Evolutionary conservation across 2,329 filamentous ascomycete genomes (phyloP).

Genomic region (Cladorrhinum sp.): DNA sequence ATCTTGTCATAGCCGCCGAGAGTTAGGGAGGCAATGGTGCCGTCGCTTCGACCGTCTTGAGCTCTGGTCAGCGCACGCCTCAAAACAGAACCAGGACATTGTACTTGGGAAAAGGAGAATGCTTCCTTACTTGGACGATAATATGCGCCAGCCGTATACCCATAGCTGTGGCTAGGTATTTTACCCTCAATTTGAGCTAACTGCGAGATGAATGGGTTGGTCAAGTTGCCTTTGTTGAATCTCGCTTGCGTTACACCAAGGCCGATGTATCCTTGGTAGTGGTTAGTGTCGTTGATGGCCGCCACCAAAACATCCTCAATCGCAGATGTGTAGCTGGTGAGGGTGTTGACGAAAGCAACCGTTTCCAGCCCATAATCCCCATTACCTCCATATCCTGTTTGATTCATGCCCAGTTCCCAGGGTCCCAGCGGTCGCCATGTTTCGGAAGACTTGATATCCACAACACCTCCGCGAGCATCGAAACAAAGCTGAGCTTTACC

Average conservation of each 20-base stretch:
- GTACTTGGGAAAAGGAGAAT: background rate
- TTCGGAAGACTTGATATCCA: conserved; percentile 50
- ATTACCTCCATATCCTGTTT: conserved; percentile 58
- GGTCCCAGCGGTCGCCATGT: conserved; percentile 58
- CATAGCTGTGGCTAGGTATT: conserved; percentile 71
- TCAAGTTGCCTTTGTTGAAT: conserved; percentile 45
- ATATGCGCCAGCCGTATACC: conserved; percentile 71
- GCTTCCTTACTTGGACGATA: conserved; percentile 41
- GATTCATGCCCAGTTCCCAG: conserved; percentile 58
- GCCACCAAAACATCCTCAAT: conserved; percentile 49
- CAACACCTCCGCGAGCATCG: conserved; percentile 57
- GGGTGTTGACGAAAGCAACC: conserved; percentile 40
- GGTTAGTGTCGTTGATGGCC: conserved; percentile 53
- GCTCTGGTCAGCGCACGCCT: conserved; percentile 9
- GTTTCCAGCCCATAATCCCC: conserved; percentile 61
- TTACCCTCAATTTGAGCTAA: conserved; percentile 56
- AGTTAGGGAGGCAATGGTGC: conserved; percentile 56
- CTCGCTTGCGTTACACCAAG: conserved; percentile 53
- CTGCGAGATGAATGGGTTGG: conserved; percentile 52
- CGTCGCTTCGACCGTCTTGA: conserved; percentile 31
- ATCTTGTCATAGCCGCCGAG: conserved; percentile 68
- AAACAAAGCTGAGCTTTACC: conserved; percentile 49
- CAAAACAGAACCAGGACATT: background rate
- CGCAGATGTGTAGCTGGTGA: conserved; percentile 37
- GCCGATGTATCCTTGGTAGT: conserved; percentile 54